Base-by-base conservation (phyloP, 768 basidiomycete species). In the Chalciporus pseudorubinellus region DNA sequence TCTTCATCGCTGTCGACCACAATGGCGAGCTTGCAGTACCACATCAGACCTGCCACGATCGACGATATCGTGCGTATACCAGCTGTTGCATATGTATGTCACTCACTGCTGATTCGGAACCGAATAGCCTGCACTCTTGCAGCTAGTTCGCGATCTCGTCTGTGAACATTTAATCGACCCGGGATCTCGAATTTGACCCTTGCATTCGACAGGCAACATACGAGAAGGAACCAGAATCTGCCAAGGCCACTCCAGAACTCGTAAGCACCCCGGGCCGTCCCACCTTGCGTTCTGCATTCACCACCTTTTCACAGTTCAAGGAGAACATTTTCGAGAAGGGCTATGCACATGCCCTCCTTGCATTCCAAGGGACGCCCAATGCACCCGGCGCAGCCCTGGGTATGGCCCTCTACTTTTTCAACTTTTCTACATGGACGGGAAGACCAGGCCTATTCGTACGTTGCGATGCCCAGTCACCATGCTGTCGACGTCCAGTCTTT, bases 371-470 rank as follows among this genome's bases (percentile, higher is more conserved):
- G 14, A 66, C 80, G 29, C 60, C 65, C 6, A 74, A 76, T 24
- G 65, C 67, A n/a, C 75, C 79, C 26, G 77, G 74, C 14, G 60
- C 68, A 45, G 63, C 78, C 14, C 56, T 77, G 22, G 73, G 69
- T 60, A 78, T 74, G 75, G 87, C 68, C 44, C 78, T 79, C 77
- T 92, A 76, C 72, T 95, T 95, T 74, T 94, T 92, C 81, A 97
- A 93, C 66, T 97, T 82, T 66, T 95, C 92, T 41, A 97, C 95
- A 3, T 98, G 95, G 95, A 92, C 90, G 0, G 95, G 95, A 19
- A 77, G 79, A 54, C 94, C 94, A 33, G 95, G 95, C 4, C 60
- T 98, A 60, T 98, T 86, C 71, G 91, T 95, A 65, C 69, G 91
- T 81, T 31, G 21, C 11, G 49, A 51, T 6, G 20, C 36, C 29